Evolutionary conservation across 257 asterid genomes (phyloP).

Genomic region (Gentiana macrophylla): DNA sequence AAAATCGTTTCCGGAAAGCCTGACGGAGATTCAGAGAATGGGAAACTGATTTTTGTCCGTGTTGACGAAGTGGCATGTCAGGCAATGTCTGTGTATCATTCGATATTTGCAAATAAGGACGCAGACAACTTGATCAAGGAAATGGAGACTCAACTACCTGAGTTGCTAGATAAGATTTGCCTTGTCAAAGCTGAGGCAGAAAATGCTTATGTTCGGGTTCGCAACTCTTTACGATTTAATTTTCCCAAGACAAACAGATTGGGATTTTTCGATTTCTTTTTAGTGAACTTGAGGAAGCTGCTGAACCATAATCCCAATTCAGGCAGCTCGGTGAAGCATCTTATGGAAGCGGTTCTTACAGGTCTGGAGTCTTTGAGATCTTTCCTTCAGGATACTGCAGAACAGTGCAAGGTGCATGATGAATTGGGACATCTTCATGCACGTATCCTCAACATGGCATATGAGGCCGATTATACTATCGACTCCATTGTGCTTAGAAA

Average conservation of each 20-base stretch:
- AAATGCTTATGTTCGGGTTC: not conserved
- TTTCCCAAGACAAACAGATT: slow-evolving; percentile 2
- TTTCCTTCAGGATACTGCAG: not conserved
- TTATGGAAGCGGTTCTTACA: not conserved
- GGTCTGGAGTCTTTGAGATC: not conserved
- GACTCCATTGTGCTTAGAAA: not conserved
- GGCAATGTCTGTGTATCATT: not conserved
- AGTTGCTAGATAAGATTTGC: not conserved
- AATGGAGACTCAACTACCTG: not conserved
- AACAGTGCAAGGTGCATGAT: not conserved
- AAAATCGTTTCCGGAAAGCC: not conserved
- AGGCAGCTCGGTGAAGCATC: not conserved
- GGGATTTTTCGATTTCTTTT: not conserved
- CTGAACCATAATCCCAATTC: not conserved
- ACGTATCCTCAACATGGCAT: not conserved
- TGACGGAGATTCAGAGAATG: not conserved
- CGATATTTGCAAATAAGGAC: not conserved
- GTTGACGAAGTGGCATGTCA: not conserved
- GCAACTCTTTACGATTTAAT: not conserved
- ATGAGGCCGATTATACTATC: not conserved
- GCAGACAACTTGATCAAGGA: not conserved
- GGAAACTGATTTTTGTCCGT: not conserved
- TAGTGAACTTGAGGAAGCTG: slow-evolving; percentile 3
- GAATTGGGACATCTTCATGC: not conserved
- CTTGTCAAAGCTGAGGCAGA: not conserved